Percentiles rank a stretch among this genome's conserved stretches.
These are phyloP conservation scores for Candida tetrigidarum DNA, from an alignment of 1,139 yeast species.

Conservation along the genomic window DNA sequence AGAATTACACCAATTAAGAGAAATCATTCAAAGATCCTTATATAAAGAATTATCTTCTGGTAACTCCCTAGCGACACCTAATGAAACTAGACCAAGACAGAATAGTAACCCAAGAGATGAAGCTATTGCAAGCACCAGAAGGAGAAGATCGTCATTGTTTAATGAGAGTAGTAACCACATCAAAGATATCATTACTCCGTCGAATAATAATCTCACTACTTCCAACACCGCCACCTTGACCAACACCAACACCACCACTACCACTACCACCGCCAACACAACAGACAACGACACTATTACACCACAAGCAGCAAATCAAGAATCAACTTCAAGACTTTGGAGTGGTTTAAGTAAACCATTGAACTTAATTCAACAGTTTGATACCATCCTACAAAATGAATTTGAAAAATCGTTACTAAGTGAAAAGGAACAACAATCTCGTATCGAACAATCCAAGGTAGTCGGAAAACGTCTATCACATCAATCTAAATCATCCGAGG, in stretches of 20 bases:
- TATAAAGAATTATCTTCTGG: constrained; percentile 33
- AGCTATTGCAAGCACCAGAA: constrained; percentile 36
- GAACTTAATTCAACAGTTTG: constrained; percentile 67
- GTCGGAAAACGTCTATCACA: constrained; percentile 14
- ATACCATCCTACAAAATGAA: constrained; percentile 66
- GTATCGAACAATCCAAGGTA: background rate
- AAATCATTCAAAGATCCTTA: constrained; percentile 43
- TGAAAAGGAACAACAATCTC: constrained; percentile 10
- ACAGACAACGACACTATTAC: too few relatives aligned
- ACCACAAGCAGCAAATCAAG: constrained; percentile 2
- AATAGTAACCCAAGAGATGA: constrained; percentile 39
- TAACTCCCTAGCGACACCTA: constrained; percentile 15
- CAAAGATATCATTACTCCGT: background rate
- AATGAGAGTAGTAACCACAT: background rate
- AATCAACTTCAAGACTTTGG: constrained; percentile 34
- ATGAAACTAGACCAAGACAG: constrained; percentile 22
- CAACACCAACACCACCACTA: too few relatives aligned
- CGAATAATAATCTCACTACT: background rate
- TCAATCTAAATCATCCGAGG: constrained; percentile 28
- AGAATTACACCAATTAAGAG: constrained; percentile 50
- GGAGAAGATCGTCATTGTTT: constrained; percentile 20
- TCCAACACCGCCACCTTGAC: background rate
- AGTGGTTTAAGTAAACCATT: constrained; percentile 52
- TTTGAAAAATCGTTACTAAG: constrained; percentile 55
- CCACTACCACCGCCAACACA: background rate